These are phyloP conservation scores for Rhododendron ferrugineum DNA, from an alignment of 148 eudicot genomes.

Conservation along the genomic window DNA sequence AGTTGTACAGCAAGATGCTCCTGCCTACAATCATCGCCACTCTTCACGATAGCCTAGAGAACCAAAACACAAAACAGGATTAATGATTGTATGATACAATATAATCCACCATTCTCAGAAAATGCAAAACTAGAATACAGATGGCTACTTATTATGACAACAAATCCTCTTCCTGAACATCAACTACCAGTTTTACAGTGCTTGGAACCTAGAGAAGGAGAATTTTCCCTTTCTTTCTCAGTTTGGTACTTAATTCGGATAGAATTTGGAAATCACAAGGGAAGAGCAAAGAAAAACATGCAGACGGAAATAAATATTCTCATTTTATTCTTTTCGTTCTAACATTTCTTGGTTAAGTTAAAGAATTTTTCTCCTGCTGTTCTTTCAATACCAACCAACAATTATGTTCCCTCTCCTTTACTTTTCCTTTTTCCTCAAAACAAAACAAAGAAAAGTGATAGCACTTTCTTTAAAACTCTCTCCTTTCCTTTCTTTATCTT, in stretches of 20 bases:
- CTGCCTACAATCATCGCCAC: conserved; percentile 99
- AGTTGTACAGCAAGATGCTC: conserved; percentile 99
- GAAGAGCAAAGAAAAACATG: background rate
- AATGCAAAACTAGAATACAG: background rate
- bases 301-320: background rate
- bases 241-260: background rate
- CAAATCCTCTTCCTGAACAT: background rate
- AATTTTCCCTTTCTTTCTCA: background rate
- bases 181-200: background rate
- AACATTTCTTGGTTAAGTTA: background rate
- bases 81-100: background rate
- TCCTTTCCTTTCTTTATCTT: background rate
- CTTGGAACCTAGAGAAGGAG: background rate
- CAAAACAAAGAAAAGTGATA: background rate
- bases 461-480: background rate
- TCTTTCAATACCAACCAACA: background rate
- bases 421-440: background rate
- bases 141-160: background rate
- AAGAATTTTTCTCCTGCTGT: background rate
- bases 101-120: background rate
- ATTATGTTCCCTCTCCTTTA: background rate
- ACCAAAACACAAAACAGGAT: conserved; percentile 10
- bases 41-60: conserved; percentile 81
- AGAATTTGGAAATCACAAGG: background rate
- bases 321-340: background rate